Conservation (phyloP, 208 protist species). For the Wallacemonas collosoma region DNA sequence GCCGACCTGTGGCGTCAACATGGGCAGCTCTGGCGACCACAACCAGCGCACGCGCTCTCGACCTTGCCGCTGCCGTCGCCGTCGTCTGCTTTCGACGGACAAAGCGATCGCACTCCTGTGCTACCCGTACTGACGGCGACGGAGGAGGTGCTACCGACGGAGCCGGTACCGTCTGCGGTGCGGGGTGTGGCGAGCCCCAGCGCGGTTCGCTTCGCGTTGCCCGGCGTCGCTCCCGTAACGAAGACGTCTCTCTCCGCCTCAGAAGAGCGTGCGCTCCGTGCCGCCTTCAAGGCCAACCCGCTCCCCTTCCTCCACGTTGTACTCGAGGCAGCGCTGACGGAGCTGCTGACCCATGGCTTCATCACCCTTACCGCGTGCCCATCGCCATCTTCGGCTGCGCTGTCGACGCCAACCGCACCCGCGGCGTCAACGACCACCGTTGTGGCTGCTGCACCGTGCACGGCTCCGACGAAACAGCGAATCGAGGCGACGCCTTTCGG, state of each 20-base stretch:
- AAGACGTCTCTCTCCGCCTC: background rate
- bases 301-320: background rate
- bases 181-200: background rate
- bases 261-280: background rate
- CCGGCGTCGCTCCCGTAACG: background rate
- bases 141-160: background rate
- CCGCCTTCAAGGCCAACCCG: background rate
- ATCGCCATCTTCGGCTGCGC: too few relatives aligned
- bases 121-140: background rate
- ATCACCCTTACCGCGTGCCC: background rate
- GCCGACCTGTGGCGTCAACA: background rate
- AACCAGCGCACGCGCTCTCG: background rate
- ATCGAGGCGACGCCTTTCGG: slow-evolving; percentile 71
- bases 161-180: background rate
- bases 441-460: background rate
- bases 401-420: background rate
- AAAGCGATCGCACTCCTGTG: background rate
- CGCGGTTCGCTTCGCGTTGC: background rate
- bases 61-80: too few relatives aligned
- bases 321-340: slow-evolving; percentile 5
- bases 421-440: background rate
- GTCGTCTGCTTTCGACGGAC: background rate
- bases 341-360: slow-evolving; percentile 10
- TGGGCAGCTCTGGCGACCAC: background rate
- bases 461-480: background rate